Conservation (phyloP, 176 grass and related monocot species). For the Carex scoparia region DNA sequence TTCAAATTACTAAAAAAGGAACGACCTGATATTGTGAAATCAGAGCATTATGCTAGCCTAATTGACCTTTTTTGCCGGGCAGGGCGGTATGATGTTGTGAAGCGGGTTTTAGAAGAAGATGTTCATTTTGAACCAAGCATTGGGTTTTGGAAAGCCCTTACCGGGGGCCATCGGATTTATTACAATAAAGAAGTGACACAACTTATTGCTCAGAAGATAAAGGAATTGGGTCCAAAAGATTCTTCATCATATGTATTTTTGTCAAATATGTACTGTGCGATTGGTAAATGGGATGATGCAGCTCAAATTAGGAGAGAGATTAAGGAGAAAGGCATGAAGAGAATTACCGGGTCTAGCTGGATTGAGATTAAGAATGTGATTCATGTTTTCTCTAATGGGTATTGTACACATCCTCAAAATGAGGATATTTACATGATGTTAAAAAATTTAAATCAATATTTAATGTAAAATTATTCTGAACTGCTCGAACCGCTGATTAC, state of each 20-base stretch:
- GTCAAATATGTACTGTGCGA: constrained; percentile 68
- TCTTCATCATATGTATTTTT: constrained; percentile 18
- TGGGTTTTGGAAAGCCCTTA: constrained; percentile 78
- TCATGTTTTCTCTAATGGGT: constrained; percentile 78
- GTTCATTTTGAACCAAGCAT: constrained; percentile 68
- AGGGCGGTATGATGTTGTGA: constrained; percentile 45
- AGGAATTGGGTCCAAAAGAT: constrained; percentile 8
- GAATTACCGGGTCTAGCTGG: constrained; percentile 86
- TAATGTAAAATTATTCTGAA: neutral
- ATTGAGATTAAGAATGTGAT: constrained; percentile 66
- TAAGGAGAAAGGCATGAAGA: constrained; percentile 74
- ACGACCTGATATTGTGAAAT: constrained; percentile 7
- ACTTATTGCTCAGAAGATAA: constrained; percentile 46
- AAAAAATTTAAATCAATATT: constrained; percentile 5
- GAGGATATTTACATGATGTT: constrained; percentile 69
- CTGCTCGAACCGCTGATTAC: neutral
- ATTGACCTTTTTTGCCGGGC: constrained; percentile 67
- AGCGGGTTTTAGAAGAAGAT: constrained; percentile 61
- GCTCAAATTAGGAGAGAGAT: constrained; percentile 72
- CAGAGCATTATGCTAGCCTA: constrained; percentile 75
- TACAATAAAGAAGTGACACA: constrained; percentile 47
- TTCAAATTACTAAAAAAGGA: constrained; percentile 12
- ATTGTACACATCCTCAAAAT: constrained; percentile 42
- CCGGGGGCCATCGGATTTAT: constrained; percentile 60
- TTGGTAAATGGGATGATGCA: constrained; percentile 55